A percentile compares a stretch with the other conserved stretches of the same genome.
These are phyloP conservation scores for Leishmania lainsoni DNA, from an alignment of 208 protist genomes.

Conservation along the genomic window DNA sequence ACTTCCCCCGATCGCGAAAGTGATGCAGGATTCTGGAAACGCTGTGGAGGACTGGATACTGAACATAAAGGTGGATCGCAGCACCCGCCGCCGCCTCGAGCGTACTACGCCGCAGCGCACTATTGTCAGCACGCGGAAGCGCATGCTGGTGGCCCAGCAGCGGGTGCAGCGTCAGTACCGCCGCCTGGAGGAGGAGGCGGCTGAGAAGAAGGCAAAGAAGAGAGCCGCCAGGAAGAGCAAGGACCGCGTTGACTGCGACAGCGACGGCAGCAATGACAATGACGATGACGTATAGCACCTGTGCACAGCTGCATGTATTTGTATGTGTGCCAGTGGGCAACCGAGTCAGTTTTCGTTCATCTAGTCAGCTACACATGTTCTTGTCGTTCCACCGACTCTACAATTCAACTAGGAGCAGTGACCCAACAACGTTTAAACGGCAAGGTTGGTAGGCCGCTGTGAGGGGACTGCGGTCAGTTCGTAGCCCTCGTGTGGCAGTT, in stretches of 20 bases:
- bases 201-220: conserved; percentile 25
- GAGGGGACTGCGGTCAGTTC: not conserved
- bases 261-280: conserved; percentile 2
- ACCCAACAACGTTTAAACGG: not conserved
- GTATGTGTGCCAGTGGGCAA: not conserved
- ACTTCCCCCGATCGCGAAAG: conserved; percentile 89
- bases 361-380: not conserved
- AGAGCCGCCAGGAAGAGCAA: conserved; percentile 10
- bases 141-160: conserved; percentile 80
- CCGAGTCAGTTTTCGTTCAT: not conserved
- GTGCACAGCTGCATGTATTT: conserved; percentile 7
- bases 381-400: not conserved
- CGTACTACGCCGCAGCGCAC: conserved; percentile 81
- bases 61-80: conserved; percentile 77
- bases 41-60: conserved; percentile 96
- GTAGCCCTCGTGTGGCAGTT: not conserved
- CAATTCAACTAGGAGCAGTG: not conserved
- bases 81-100: conserved; percentile 55
- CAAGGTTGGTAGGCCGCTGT: not conserved
- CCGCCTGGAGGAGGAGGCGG: conserved; percentile 61
- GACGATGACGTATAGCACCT: not conserved
- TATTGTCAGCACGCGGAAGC: conserved; percentile 87
- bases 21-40: conserved; percentile 94
- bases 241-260: conserved; percentile 8
- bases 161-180: conserved; percentile 73